A percentile compares a stretch with the other conserved stretches of the same genome.
Conservation (phyloP, 495 filamentous ascomycete species). For the Evernia prunastri region DNA sequence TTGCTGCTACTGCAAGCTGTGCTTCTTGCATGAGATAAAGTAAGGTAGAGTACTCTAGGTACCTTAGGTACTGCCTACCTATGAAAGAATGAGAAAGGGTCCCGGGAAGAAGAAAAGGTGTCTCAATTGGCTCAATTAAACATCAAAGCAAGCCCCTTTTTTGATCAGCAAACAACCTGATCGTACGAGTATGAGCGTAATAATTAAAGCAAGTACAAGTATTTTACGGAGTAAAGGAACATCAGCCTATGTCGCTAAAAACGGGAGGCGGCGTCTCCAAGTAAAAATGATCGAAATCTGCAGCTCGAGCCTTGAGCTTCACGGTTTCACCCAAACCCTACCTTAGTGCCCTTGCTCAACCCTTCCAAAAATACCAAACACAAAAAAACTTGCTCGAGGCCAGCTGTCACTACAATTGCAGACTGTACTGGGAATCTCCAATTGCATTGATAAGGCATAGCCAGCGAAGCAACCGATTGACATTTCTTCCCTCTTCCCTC, state of each 20-base stretch:
- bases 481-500: background rate
- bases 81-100: background rate
- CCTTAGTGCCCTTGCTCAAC: background rate
- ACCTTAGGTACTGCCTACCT: too few relatives aligned
- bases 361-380: too few relatives aligned
- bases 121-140: slow-evolving; percentile 1
- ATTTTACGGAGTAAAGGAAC: too few relatives aligned
- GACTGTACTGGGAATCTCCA: background rate
- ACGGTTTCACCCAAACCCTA: too few relatives aligned
- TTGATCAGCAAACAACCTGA: too few relatives aligned
- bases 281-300: background rate
- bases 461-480: background rate
- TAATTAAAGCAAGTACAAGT: too few relatives aligned
- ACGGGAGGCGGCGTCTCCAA: background rate
- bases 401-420: slow-evolving; percentile 9
- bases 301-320: background rate
- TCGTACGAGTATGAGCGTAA: too few relatives aligned
- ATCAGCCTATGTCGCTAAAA: background rate
- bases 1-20: background rate
- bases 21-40: background rate
- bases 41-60: too few relatives aligned
- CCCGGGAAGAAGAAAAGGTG: background rate
- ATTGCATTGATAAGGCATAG: background rate
- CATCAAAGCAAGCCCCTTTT: background rate
- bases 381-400: background rate